Conservation (phyloP, 345 rosid genomes). For the Corchorus olitorius region DNA sequence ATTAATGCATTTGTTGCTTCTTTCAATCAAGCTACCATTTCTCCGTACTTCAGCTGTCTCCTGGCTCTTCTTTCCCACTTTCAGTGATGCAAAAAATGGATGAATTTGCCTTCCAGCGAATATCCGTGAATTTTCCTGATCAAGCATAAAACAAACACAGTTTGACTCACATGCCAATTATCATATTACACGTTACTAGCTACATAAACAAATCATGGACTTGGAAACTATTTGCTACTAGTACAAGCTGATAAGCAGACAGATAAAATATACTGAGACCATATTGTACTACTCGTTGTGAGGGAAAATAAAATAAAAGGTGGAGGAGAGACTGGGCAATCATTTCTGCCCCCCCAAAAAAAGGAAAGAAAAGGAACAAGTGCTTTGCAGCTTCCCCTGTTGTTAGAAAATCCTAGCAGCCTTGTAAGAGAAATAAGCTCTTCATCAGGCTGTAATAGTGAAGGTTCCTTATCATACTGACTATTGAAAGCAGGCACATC, state of each 20-base stretch:
- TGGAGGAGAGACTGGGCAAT: not conserved
- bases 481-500: not conserved
- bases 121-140: constrained; percentile 71
- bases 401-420: constrained; percentile 3
- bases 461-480: constrained; percentile 6
- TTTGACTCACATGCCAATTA: constrained; percentile 11
- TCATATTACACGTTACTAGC: not conserved
- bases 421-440: not conserved
- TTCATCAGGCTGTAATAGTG: not conserved
- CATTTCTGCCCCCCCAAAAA: not conserved
- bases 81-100: constrained; percentile 77
- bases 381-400: not conserved
- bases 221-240: not conserved
- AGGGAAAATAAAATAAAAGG: not conserved
- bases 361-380: not conserved
- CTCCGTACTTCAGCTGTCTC: constrained; percentile 40
- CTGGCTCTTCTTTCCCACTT: constrained; percentile 49
- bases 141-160: constrained; percentile 30
- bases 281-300: not conserved
- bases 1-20: constrained; percentile 33
- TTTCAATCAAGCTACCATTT: constrained; percentile 27
- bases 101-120: constrained; percentile 78
- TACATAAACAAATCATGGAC: not conserved
- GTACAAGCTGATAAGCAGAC: not conserved
- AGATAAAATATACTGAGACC: not conserved